Conservation (phyloP, 306 rosid species). For the Quercus engelmannii region DNA sequence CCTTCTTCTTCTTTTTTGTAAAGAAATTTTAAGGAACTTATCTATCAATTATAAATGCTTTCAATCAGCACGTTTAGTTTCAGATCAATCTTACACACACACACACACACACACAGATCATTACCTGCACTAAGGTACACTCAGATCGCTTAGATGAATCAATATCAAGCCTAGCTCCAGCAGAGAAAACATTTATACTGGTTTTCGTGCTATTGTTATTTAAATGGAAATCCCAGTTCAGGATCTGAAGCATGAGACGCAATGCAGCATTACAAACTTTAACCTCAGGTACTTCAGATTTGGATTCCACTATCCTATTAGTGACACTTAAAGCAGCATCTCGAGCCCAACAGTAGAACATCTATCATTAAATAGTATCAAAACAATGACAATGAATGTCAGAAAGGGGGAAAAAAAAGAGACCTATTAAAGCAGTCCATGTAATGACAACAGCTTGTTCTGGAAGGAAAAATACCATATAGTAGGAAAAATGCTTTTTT, state of each 20-base stretch:
- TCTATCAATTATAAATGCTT: neutral
- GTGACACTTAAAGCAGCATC: slow-evolving; percentile 89
- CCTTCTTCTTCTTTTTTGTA: neutral
- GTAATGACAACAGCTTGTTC: neutral
- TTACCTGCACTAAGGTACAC: slow-evolving; percentile 86
- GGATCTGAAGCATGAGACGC: slow-evolving; percentile 89
- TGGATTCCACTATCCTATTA: slow-evolving; percentile 63
- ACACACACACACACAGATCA: neutral
- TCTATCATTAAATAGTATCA: slow-evolving; percentile 33
- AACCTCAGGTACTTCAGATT: slow-evolving; percentile 70
- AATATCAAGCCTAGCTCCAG: slow-evolving; percentile 55
- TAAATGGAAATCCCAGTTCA: slow-evolving; percentile 84
- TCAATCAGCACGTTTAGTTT: neutral
- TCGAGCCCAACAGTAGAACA: slow-evolving; percentile 77
- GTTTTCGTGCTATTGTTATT: slow-evolving; percentile 38
- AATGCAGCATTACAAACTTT: slow-evolving; percentile 81
- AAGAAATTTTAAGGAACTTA: neutral
- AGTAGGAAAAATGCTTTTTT: neutral
- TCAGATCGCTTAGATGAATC: slow-evolving; percentile 75
- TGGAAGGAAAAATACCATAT: slow-evolving; percentile 15
- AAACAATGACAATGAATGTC: neutral
- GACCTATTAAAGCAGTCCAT: slow-evolving; percentile 11
- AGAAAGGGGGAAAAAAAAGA: neutral
- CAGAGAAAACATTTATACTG: slow-evolving; percentile 48
- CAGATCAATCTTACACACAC: neutral